Base-by-base conservation (phyloP, 331 rosid species). In the Stylosanthes scabra region DNA sequence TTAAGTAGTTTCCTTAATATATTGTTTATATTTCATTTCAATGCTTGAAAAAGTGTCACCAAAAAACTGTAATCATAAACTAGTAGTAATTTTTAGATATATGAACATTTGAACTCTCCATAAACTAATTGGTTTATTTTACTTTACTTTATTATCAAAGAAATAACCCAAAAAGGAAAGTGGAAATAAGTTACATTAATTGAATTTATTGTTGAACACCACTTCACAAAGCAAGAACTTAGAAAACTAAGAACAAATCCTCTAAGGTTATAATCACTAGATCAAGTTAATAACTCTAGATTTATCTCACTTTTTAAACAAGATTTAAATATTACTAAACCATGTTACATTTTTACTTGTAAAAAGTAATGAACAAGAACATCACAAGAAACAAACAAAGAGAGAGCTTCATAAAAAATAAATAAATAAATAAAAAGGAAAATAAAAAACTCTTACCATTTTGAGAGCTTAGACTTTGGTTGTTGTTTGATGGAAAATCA, bases 381-480 rank as follows among this genome's bases (percentile, higher is more conserved):
- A 28, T 16, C 31, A 66, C 29, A 2, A 31, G 5, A 31, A 31
- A 31, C 3, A 31, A 31, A 47, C 3, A 20, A 1, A 20, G 25
- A 20, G 25, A 20, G 25, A 20, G 25, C 0, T 3, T 49, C 25
- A 47, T 0, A 54, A 51, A 14, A 50, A 2, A 11, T 13, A 14
- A 54, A 5, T 0, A 20, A 20, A n/a, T n/a, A 20, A 20, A 47
- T 0, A 54, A 52, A 16, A 51, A n/a, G n/a, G n/a, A n/a, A n/a
- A 3, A 12, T 6, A 16, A 45, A 7, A 7, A 0, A 44, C 7
- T 0, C 81, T 78, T 72, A 89, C 97, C 90, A 45, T 85, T 40
- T 0, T 63, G 52, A 50, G 79, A 56, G 0, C 63, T 44, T 61
- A 80, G 85, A 68, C 41, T 77, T 15, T 77, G 74, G 52, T 74